Evolutionary conservation across 192 early-diverging fungal genomes (phyloP), one percentile per base, ranked within the genome.

Genomic region (Jimgerdemannia lactiflua): DNA sequence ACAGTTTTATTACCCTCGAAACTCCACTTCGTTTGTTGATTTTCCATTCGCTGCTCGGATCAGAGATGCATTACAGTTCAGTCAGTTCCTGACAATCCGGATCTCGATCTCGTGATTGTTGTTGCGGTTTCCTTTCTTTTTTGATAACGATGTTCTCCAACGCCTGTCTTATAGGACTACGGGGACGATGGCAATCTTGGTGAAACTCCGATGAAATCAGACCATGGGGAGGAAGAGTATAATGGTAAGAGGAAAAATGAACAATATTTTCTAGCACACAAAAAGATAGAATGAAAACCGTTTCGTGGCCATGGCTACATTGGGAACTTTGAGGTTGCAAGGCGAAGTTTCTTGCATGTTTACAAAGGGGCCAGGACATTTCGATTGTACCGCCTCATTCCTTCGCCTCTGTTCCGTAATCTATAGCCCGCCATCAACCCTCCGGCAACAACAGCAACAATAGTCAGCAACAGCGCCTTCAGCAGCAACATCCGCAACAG

Each of bases 401-500:
- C 29, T 29, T 29, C 29, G 29, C 29, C 29, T 29, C 29, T 29
- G 29, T 29, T 29, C 29, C 14, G 71, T 18, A 2, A 9, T 17
- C 3, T 4, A 11, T 3, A 19, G 65, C 69, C n/a, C 43, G 65
- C 4, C 43, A 20, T 3, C 29, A 41, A 39, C n/a, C 39, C 14
- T 71, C 41, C 10, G 49, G 29, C 39, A 42, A 41, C 18, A 39
- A 73, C 67, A 71, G 11, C 19, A 29, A 67, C 43, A 44, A 29
- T 69, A 67, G n/a, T 41, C 40, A 69, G 17, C 29, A 29, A 39
- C 40, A 70, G 18, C 42, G 70, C 64, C 14, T 59, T 42, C 39
- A 10, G 66, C 70, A 65, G 59, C 70, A 77, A 20, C 67, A 77
- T 69, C 67, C 65, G 63, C 65, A 67, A 74, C 66, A 71, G 59